These are phyloP conservation scores for Plasmodium vivax DNA, from an alignment of 169 alveolate genomes.

Conservation along the genomic window DNA sequence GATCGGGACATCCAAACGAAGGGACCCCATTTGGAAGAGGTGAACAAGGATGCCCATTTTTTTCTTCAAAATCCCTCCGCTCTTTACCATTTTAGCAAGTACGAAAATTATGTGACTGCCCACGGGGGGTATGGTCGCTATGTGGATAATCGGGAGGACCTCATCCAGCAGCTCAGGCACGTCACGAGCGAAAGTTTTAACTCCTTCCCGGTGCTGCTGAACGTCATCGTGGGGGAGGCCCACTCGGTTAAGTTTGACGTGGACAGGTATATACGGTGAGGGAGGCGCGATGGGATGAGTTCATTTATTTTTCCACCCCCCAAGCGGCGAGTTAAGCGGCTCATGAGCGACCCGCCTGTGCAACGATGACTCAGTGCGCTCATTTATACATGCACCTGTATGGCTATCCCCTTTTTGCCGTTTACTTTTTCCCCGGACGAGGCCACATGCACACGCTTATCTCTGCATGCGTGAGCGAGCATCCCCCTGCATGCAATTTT, in stretches of 20 bases:
- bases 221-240: constrained; percentile 34
- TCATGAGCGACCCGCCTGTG: background rate
- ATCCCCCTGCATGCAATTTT: background rate
- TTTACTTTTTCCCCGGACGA: background rate
- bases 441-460: background rate
- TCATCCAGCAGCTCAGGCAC: constrained; percentile 25
- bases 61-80: constrained; percentile 61
- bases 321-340: background rate
- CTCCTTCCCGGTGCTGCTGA: constrained; percentile 45
- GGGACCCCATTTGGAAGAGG: background rate
- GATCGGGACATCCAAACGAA: constrained; percentile 30
- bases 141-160: constrained; percentile 41
- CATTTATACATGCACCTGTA: background rate
- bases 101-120: constrained; percentile 54
- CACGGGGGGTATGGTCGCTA: constrained; percentile 72
- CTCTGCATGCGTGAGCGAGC: background rate
- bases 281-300: background rate
- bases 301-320: background rate
- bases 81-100: constrained; percentile 46
- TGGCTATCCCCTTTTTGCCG: background rate
- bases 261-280: constrained; percentile 32
- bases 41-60: background rate
- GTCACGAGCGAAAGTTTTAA: constrained; percentile 22
- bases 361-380: background rate
- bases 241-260: constrained; percentile 32